Evolutionary conservation across 768 basidiomycete genomes (phyloP), one percentile per base, ranked within the genome.

Genomic region (Leccinum subgranulosum): DNA sequence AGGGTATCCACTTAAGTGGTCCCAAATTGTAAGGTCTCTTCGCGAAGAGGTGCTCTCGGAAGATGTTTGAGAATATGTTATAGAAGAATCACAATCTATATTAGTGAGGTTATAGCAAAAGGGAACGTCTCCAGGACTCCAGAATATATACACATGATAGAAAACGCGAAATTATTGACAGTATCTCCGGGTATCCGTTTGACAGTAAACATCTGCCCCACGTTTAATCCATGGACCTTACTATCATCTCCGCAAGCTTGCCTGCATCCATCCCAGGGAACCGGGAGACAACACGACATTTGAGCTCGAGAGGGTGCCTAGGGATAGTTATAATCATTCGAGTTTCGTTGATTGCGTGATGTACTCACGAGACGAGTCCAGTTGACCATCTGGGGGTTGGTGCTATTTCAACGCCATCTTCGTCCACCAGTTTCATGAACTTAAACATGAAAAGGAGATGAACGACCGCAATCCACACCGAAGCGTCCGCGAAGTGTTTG

Each of bases 401-500:
- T 17, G 72, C 57, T 25, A 62, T 43, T 50, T 73, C 72, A 19
- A 29, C 43, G 4, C 72, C 72, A 28, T 68, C 56, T 21, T 62
- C 56, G 39, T 73, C 64, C 56, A 70, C 41, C 23, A 53, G 64
- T 56, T 61, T 73, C 72, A 56, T 61, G 39, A 73, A 72, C 31
- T 61, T 67, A 53, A 73, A 71, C n/a, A 52, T 36, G 52, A 69
- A 45, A 39, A 73, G 68, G 17, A 71, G 61, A 53, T 71, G 70
- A 9, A 59, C 70, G 5, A 71, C 59, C 17, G 68, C 72, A 50
- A 72, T 62, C 70, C 70, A 71, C n/a, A 71, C 23, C 41, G 70
- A 71, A 12, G 72, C 68, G 6, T 71, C 68, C 21, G 70, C 70
- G 28, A 71, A 73, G 59, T 71, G 55, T 41, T 59, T 61, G 12